Percentiles rank a stretch among this genome's conserved stretches.
These are phyloP conservation scores for Spergularia azorica DNA, from an alignment of 179 eudicot genomes.

Conservation along the genomic window DNA sequence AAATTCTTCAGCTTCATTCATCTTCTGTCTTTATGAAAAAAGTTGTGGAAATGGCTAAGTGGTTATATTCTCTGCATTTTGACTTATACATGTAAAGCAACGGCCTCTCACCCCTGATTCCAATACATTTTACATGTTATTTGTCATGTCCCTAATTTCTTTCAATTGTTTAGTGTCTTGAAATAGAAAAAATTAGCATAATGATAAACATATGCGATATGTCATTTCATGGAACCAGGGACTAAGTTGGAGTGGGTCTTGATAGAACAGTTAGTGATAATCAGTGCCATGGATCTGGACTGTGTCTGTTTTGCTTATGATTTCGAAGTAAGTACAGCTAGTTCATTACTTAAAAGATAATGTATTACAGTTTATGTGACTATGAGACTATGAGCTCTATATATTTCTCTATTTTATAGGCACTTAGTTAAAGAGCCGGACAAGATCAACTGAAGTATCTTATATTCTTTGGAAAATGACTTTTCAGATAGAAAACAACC, in stretches of 20 bases:
- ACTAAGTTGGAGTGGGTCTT: background rate
- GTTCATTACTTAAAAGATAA: slow-evolving; percentile 6
- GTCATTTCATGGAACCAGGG: background rate
- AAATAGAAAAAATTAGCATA: too few species aligned
- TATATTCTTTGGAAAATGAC: slow-evolving; percentile 3
- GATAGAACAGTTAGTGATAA: background rate
- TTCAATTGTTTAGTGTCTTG: too few species aligned
- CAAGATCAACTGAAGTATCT: background rate
- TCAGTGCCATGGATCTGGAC: background rate
- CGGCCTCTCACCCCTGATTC: too few species aligned
- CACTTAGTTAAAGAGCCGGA: slow-evolving; percentile 17
- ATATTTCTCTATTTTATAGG: slow-evolving; percentile 1
- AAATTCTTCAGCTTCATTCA: too few species aligned
- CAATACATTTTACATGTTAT: too few species aligned
- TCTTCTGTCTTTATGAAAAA: too few species aligned
- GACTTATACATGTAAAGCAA: too few species aligned
- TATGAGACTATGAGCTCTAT: background rate
- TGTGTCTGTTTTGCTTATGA: background rate
- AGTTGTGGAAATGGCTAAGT: too few species aligned
- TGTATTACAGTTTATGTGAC: slow-evolving; percentile 8
- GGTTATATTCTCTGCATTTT: too few species aligned
- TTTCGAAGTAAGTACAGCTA: background rate
- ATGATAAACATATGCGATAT: background rate
- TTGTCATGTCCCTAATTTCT: too few species aligned
- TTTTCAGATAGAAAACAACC: slow-evolving; percentile 6